Base-by-base conservation (phyloP, 371 early-diverging fungal species). In the Lichtheimia ramosa region DNA sequence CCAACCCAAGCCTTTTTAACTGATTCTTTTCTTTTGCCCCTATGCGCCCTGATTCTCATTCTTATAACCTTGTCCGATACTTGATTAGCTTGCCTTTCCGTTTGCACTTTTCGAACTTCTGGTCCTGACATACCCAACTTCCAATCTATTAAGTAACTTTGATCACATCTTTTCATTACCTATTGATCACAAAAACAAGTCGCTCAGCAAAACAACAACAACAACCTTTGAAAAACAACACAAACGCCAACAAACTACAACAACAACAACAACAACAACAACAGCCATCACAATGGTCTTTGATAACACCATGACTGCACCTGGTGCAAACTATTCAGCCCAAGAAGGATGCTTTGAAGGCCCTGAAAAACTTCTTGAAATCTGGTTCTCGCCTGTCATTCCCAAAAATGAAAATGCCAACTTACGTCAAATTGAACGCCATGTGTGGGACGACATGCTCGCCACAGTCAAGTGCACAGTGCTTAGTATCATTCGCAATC, bases 341-440 rank as follows among this genome's bases (percentile, higher is more conserved):
- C 64, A 74, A 57, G 58, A 69, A 51, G 85, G 84, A 43, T 76
- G 74, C 55, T 92, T 92, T 63, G 92, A 97, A 71, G 96, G 97
- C 24, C 95, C 97, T 58, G 97, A 96, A 67, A 97, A 96, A 76
- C 84, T 97, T 20, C 74, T 97, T 52, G 97, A 97, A 71, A 87
- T 97, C 58, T 96, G 65, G 65, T 65, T 65, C 57, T 65, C 65
- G n/a, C 65, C 65, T 34, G 71, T 81, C 14, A 66, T 75, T 43
- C 23, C 27, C 13, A 27, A 40, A 15, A 28, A 48, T 14, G 46
- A 43, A 18, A 62, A 56, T 24, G 51, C 58, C 27, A 95, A 95
- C 15, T 78, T 96, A 61, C 86, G 93, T 40, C 64, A 76, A 23
- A 89, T 97, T 42, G 79, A 83, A 48, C 85, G 83, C 39, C 75